phyloP scores from a whole-genome alignment of 75 land plant species.

The Ceratopteris richardii region DNA sequence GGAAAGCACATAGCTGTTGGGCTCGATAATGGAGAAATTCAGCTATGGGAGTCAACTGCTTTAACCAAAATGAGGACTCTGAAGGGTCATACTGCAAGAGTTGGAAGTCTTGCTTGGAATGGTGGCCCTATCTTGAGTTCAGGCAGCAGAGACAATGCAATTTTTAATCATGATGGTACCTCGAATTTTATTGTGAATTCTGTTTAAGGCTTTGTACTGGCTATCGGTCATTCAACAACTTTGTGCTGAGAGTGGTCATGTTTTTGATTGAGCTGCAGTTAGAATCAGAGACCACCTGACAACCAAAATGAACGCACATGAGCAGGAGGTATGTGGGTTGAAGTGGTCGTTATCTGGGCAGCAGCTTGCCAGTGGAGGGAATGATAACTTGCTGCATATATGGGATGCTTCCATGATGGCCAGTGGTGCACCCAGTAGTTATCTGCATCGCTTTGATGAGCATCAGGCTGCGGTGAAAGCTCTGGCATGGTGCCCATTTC shows the following conservation, averaged over 20 bases:
- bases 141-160: slow-evolving; percentile 59
- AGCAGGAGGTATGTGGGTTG: slow-evolving; percentile 73
- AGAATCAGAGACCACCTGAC: slow-evolving; percentile 45
- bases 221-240: too few species aligned
- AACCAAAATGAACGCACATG: slow-evolving; percentile 45
- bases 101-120: slow-evolving; percentile 85
- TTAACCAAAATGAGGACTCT: slow-evolving; percentile 47
- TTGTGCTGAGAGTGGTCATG: too few species aligned
- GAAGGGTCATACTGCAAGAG: slow-evolving; percentile 56
- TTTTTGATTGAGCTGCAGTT: too few species aligned
- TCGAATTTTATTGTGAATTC: neutral
- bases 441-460: slow-evolving; percentile 57
- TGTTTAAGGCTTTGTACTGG: neutral
- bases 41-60: slow-evolving; percentile 67
- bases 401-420: slow-evolving; percentile 59
- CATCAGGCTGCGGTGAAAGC: slow-evolving; percentile 79
- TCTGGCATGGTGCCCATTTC: slow-evolving; percentile 92
- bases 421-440: slow-evolving; percentile 24
- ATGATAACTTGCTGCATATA: slow-evolving; percentile 71
- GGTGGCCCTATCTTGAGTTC: slow-evolving; percentile 49
- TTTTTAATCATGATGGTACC: slow-evolving; percentile 64
- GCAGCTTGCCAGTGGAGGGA: slow-evolving; percentile 79
- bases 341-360: slow-evolving; percentile 69
- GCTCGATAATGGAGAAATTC: slow-evolving; percentile 57
- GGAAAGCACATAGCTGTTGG: slow-evolving; percentile 73